Evolutionary conservation across 2,329 filamentous ascomycete genomes (phyloP).

Genomic region (Penicillium psychrosexuale): DNA sequence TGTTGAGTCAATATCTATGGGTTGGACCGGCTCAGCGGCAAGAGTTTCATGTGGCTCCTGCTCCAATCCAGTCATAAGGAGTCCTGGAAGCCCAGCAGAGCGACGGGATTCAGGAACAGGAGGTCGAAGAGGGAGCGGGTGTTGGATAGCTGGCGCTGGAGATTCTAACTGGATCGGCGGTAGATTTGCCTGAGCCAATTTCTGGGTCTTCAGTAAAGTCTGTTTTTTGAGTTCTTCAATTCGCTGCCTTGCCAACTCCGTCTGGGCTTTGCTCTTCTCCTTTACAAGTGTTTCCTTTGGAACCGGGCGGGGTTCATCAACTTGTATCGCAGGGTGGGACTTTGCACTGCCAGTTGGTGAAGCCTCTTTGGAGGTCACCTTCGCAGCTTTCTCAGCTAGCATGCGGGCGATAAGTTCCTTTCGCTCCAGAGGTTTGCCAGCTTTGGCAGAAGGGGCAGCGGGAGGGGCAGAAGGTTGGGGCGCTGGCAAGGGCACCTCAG

Average conservation of each 20-base stretch:
- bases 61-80: constrained; percentile 47
- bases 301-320: constrained; percentile 1
- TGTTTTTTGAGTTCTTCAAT: constrained; percentile 69
- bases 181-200: constrained; percentile 10
- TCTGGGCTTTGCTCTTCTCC: constrained; percentile 61
- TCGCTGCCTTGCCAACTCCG: constrained; percentile 72
- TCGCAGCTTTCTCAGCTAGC: constrained; percentile 68
- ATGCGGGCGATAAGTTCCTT: constrained; percentile 75
- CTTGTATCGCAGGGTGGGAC: constrained; percentile 8
- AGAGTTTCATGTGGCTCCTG: constrained; percentile 5
- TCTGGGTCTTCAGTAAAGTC: constrained; percentile 41
- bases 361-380: constrained; percentile 32
- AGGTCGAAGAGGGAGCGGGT: constrained; percentile 40
- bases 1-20: constrained; percentile 18
- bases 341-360: constrained; percentile 6
- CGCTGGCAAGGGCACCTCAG: neutral
- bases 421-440: constrained; percentile 57
- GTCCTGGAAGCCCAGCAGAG: constrained; percentile 49
- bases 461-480: constrained; percentile 8
- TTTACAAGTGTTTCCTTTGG: constrained; percentile 32
- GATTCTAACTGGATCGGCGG: neutral
- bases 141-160: constrained; percentile 24
- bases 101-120: constrained; percentile 29
- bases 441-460: constrained; percentile 9
- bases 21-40: constrained; percentile 9